Evolutionary conservation across 371 early-diverging fungal species (phyloP), one percentile per base, ranked within the genome.

Genomic region (Mucor velutinosus): DNA sequence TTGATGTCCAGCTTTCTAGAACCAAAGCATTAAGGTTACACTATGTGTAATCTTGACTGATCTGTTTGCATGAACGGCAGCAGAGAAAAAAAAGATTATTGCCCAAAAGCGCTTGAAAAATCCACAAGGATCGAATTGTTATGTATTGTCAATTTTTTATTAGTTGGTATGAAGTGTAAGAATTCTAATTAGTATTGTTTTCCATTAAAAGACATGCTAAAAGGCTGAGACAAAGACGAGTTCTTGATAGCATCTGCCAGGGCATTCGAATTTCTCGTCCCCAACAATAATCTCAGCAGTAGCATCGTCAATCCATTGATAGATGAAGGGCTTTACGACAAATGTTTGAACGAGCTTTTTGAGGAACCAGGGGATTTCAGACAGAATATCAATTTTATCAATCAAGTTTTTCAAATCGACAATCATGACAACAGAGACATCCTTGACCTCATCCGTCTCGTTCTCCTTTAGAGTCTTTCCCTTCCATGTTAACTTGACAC

Each of bases 251-350:
- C 88, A 81, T 39, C 77, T 76, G 37, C 93, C 93, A 41, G 77
- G 77, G 15, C 90, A 60, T 37, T 73, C 70, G 65, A 83, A 74
- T 58, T 79, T 86, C 58, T 90, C 87, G 29, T 88, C 90, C 39
- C 90, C 94, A 29, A 93, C 77, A 11, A 82, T 83, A 33, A 92
- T 81, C 53, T 87, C 78, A 41, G 86, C 88, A 11, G 87, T 79
- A 33, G 83, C 88, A 27, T 85, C 84, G 60, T 92, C 90, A 62
- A 87, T 83, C 88, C 93, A 96, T 80, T 95, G 94, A 79, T 95
- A 98, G 58, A 95, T 84, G 71, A 90, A 96, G 19, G 98, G 98
- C 75, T 94, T 94, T 47, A 96, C 94, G 47, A 98, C 89, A 71
- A 97, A 90, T 0, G 94, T 89, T 71, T 97, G 95, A 37, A 98